Evolutionary conservation across 192 early-diverging fungal species (phyloP).

Genomic region (Paraglomus brasilianum): DNA sequence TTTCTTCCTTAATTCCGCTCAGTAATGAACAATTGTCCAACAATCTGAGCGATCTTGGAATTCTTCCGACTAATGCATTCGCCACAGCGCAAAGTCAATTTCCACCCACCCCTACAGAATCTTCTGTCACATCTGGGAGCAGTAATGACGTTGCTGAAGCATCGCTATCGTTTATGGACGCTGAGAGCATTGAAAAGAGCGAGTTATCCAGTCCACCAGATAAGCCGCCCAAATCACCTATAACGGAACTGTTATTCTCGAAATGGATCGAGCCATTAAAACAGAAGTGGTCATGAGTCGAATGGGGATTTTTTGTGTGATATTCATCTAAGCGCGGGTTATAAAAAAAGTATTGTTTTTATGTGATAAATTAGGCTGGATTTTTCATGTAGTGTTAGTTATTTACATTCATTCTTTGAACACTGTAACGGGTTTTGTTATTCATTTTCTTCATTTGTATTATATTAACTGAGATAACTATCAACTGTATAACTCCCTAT

Average conservation of each 20-base stretch:
- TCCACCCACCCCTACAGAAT: not conserved
- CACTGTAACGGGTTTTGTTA: no score
- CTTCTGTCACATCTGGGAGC: not conserved
- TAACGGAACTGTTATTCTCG: conserved; percentile 40
- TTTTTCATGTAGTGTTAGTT: no score
- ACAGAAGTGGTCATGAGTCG: conserved; percentile 47
- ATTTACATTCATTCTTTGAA: no score
- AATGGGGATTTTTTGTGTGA: no score
- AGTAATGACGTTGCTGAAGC: no score
- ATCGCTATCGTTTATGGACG: conserved; percentile 25
- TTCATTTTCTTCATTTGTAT: no score
- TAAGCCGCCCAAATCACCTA: conserved; percentile 32
- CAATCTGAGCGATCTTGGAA: conserved; percentile 20
- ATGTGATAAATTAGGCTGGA: no score
- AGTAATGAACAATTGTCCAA: conserved; percentile 27
- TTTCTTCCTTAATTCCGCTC: no score
- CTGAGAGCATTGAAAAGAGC: conserved; percentile 23
- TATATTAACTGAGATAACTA: no score
- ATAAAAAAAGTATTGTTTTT: no score
- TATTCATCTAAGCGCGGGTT: no score
- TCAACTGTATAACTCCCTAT: no score
- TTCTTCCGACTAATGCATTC: conserved; percentile 12
- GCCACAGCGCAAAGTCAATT: not conserved
- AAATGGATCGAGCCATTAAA: conserved; percentile 45
- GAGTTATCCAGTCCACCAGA: conserved; percentile 13